phyloP scores from a whole-genome alignment of 1,284 basidiomycete species.

The Ceratobasidium sp. region DNA sequence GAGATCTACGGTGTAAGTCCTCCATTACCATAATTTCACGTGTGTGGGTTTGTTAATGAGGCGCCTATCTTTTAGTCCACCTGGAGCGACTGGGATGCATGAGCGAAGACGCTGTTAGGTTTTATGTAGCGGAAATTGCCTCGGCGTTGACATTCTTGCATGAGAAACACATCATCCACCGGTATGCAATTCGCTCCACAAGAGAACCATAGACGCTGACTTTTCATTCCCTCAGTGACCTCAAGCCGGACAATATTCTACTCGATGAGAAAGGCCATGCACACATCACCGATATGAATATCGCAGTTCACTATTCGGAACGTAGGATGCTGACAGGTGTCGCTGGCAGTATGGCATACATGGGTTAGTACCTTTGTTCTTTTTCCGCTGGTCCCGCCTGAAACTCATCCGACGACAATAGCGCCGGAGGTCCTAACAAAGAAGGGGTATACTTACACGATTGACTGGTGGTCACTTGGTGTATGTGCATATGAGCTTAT shows the following conservation, averaged over 20 bases:
- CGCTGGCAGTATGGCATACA: conserved; percentile 98
- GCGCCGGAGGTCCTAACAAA: conserved; percentile 89
- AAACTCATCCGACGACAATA: conserved; percentile 52
- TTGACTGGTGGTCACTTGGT: conserved; percentile 98
- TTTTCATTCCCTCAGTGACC: conserved; percentile 69
- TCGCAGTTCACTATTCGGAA: conserved; percentile 96
- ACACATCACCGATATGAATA: conserved; percentile 98
- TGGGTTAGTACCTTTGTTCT: conserved; percentile 66
- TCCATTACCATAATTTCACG: conserved; percentile 9
- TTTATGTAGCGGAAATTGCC: conserved; percentile 92
- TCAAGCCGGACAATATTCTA: conserved; percentile 98
- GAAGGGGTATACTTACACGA: conserved; percentile 83
- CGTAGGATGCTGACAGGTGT: conserved; percentile 89
- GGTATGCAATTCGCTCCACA: conserved; percentile 66
- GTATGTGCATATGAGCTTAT: conserved; percentile 93
- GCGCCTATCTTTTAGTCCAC: conserved; percentile 70
- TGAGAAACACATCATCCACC: conserved; percentile 91
- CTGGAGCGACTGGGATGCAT: conserved; percentile 84
- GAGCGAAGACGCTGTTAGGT: conserved; percentile 85
- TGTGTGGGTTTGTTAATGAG: conserved; percentile 18
- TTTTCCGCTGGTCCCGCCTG: conserved; percentile 51
- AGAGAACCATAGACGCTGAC: neutral
- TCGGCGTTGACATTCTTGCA: conserved; percentile 92
- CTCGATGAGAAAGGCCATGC: conserved; percentile 94
- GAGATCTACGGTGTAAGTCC: conserved; percentile 89